Conservation (phyloP, 805 yeast genomes). For the Starmerella riodocensis region DNA sequence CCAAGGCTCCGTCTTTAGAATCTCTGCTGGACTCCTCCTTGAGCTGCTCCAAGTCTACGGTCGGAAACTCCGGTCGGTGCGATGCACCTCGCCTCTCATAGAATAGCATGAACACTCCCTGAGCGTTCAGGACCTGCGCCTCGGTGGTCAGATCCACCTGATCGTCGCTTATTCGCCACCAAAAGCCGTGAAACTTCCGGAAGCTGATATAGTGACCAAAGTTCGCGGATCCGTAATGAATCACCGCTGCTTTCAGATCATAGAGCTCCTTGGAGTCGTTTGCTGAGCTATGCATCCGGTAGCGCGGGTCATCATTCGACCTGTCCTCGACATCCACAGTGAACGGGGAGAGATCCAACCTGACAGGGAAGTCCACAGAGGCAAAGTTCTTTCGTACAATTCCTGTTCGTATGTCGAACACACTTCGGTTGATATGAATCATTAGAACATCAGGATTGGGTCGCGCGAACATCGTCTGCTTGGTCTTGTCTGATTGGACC, state of each 20-base stretch:
- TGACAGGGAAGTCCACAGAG: conserved; percentile 60
- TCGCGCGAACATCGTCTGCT: conserved; percentile 64
- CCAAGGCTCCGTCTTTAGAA: no score
- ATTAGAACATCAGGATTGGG: conserved; percentile 57
- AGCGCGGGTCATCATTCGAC: conserved; percentile 67
- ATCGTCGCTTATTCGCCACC: conserved; percentile 96
- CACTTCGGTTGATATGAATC: conserved; percentile 84
- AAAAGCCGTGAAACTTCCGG: conserved; percentile 63
- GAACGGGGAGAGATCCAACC: conserved; percentile 53
- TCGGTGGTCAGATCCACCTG: conserved; percentile 69
- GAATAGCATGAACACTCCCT: conserved; percentile 86
- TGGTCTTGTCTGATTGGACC: conserved; percentile 65
- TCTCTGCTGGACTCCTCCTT: neutral
- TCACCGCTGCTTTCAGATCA: conserved; percentile 68
- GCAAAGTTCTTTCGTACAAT: conserved; percentile 75
- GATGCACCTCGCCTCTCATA: conserved; percentile 40
- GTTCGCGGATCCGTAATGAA: conserved; percentile 91
- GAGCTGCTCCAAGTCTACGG: neutral
- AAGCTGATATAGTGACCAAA: conserved; percentile 94
- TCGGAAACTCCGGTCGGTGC: conserved; percentile 5
- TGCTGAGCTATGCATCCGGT: conserved; percentile 41
- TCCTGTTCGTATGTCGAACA: conserved; percentile 76
- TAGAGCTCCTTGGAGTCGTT: conserved; percentile 29
- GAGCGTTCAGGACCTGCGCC: conserved; percentile 63
- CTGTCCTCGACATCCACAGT: conserved; percentile 51